A percentile compares a stretch with the other conserved stretches of the same genome.
Evolutionary conservation across 164 flowering plant species (phyloP).

Genomic region (Berberis thunbergii): DNA sequence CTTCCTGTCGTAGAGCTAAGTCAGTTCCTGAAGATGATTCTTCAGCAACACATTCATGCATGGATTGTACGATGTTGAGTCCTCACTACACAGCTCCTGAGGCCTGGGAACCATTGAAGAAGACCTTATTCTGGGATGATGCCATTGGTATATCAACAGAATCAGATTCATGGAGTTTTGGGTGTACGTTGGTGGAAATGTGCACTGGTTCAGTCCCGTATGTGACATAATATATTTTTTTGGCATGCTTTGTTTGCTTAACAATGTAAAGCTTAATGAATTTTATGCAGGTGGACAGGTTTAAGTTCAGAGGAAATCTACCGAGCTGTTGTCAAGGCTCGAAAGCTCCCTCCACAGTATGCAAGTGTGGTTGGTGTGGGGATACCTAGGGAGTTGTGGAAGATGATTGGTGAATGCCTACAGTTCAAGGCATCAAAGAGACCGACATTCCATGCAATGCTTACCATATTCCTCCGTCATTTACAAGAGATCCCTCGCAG

Average conservation of each 20-base stretch:
- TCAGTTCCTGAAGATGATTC: constrained; percentile 52
- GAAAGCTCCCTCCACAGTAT: constrained; percentile 87
- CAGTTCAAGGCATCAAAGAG: constrained; percentile 86
- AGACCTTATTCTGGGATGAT: constrained; percentile 89
- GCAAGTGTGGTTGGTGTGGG: constrained; percentile 98
- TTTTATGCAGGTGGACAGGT: constrained; percentile 81
- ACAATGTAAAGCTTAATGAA: constrained; percentile 1
- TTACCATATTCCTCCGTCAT: constrained; percentile 80
- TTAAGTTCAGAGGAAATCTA: constrained; percentile 88
- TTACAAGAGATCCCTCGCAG: constrained; percentile 95
- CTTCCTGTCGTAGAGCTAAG: constrained; percentile 70
- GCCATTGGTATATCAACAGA: constrained; percentile 87
- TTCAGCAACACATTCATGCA: constrained; percentile 71
- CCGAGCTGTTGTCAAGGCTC: constrained; percentile 69
- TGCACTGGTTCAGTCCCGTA: constrained; percentile 98
- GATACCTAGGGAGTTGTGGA: constrained; percentile 95
- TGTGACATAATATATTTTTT: constrained; percentile 22
- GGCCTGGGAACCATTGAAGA: constrained; percentile 95
- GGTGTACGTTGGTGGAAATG: constrained; percentile 98
- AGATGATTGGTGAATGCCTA: constrained; percentile 97
- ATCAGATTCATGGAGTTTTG: constrained; percentile 99
- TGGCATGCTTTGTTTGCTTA: constrained; percentile 1
- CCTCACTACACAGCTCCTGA: constrained; percentile 97
- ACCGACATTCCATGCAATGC: constrained; percentile 83
- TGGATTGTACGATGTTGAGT: constrained; percentile 94